phyloP scores from a whole-genome alignment of 139 green algal species.

The Coelastrella sp. region DNA sequence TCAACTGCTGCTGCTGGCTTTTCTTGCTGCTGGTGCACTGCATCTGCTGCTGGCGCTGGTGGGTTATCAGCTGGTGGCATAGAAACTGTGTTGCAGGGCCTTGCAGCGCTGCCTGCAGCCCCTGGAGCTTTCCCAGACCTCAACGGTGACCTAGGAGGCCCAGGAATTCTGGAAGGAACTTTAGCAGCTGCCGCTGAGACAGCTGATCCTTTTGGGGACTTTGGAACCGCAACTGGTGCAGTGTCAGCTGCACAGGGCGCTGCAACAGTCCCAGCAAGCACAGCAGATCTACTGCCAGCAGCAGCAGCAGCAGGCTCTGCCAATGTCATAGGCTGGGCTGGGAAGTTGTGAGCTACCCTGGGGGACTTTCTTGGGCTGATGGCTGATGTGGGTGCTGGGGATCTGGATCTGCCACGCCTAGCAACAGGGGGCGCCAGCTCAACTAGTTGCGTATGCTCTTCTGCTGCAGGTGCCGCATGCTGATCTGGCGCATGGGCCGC shows the following conservation, averaged over 20 bases:
- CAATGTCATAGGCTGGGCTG: no score
- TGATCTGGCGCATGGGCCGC: neutral
- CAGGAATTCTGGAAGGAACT: slow-evolving; percentile 33
- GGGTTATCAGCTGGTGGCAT: neutral
- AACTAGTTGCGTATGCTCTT: neutral
- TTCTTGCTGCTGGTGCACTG: neutral
- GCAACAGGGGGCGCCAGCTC: neutral
- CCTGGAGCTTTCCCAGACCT: slow-evolving; percentile 1
- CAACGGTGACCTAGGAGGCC: neutral
- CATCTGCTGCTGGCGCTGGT: neutral
- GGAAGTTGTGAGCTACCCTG: no score
- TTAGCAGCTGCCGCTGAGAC: neutral
- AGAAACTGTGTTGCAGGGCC: no score
- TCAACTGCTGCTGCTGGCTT: neutral
- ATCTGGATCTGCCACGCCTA: no score
- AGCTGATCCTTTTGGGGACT: neutral
- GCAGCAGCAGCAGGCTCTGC: neutral
- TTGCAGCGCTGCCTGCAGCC: neutral
- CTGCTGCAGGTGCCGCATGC: no score
- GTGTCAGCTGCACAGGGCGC: neutral
- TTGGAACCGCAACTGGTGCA: slow-evolving; percentile 6
- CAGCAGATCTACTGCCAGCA: neutral
- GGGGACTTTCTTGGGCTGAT: no score
- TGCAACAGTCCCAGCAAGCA: neutral
- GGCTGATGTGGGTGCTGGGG: no score